Evolutionary conservation across 352 stramenopile species (phyloP), one percentile per base, ranked within the genome.

Genomic region (Phytophthora ramorum): DNA sequence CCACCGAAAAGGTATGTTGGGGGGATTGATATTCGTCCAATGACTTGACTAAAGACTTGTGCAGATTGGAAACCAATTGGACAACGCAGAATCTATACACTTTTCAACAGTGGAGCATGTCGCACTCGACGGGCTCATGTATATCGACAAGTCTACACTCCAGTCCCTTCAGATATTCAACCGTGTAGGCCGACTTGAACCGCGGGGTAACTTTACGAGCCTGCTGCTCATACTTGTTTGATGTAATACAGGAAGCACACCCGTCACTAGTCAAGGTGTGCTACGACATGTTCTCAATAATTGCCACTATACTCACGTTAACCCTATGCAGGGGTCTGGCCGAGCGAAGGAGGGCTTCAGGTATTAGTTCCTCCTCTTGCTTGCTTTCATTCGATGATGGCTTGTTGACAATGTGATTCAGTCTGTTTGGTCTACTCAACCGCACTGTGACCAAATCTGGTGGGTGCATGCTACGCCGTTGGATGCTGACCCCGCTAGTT

Each of bases 261-360:
- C 87, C 87, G 12, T 94, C 81, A 13, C 66, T 92, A 5, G 63
- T 94, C 28, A 94, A 93, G 75, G 88, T 95, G 47, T 5, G 34
- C 19, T 38, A 22, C 16, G 14, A 32, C 10, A 22, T 4, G 16
- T 7, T 12, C 14, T 54, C 16, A 0, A 35, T 5, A 8, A 10
- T 65, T 12, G 16, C 30, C 13, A 14, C 37, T 32, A 41, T 45
- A 28, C 35, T 50, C 26, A 58, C 38, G 16, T 46, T 51, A 26
- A 24, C 19, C 14, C 12, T 30, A 73, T 37, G 12, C 20, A 94
- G 86, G 79, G 79, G 35, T 76, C 65, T 56, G 87, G 86, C n/a
- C 75, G 80, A 66, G 76, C 85, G 4, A 96, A 95, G 68, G 87
- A 96, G 83, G 87, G 87, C 5, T 93, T 94, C 50, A 96, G 87